Conservation (phyloP, 164 flowering plant species). For the grape (Vitis vinifera) region DNA sequence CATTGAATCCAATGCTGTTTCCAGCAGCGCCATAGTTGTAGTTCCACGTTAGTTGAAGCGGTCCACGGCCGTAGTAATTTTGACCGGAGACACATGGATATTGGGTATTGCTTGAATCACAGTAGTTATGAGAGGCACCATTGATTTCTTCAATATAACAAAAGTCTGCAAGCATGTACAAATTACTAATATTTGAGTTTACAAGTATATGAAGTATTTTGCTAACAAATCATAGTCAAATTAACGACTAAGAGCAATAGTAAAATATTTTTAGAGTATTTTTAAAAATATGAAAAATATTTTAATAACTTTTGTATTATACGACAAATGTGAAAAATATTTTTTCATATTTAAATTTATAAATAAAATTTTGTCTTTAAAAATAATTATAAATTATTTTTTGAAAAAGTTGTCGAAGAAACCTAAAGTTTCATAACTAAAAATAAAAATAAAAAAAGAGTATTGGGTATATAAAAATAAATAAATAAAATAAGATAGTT, state of each 20-base stretch:
- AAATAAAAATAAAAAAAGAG: too few species aligned
- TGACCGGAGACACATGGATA: constrained; percentile 11
- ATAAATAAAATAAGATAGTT: background rate
- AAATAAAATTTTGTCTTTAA: too few species aligned
- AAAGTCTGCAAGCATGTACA: constrained; percentile 3
- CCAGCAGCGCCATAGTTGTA: constrained; percentile 23
- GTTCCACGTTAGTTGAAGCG: constrained; percentile 18
- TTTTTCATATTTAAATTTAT: too few species aligned
- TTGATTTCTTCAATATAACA: constrained; percentile 13
- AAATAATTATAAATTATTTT: too few species aligned
- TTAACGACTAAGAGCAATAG: too few species aligned
- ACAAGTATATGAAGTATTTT: background rate
- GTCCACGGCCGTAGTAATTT: constrained; percentile 5
- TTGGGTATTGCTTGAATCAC: constrained; percentile 8
- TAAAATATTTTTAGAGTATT: too few species aligned
- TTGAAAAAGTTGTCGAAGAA: too few species aligned
- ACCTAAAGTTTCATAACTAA: background rate
- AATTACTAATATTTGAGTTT: too few species aligned
- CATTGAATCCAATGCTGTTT: constrained; percentile 14
- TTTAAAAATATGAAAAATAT: too few species aligned
- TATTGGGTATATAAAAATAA: background rate
- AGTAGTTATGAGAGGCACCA: constrained; percentile 14
- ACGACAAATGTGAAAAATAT: too few species aligned
- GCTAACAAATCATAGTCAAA: too few species aligned
- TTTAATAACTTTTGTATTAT: too few species aligned